Conservation (phyloP, 768 basidiomycete genomes). For the Trametes cubensis region DNA sequence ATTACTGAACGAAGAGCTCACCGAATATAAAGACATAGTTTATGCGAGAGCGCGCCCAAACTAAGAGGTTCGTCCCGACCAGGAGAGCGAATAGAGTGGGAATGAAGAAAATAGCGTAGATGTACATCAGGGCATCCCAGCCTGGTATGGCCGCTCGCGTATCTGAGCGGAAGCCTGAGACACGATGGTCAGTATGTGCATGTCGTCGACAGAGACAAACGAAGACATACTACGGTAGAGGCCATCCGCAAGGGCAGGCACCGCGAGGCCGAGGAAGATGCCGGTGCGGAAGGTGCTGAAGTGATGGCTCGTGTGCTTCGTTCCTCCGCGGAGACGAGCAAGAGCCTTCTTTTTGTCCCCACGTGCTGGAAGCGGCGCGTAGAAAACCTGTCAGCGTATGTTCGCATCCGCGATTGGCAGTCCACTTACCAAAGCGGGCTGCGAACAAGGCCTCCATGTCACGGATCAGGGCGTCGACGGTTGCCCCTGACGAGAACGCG, state of each 20-base stretch:
- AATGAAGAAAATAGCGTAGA: conserved; percentile 76
- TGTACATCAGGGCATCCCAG: conserved; percentile 73
- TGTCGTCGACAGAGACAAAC: too few relatives aligned
- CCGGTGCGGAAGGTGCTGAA: conserved; percentile 78
- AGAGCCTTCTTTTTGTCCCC: conserved; percentile 83
- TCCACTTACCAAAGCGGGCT: conserved; percentile 65
- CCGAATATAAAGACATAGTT: conserved; percentile 96
- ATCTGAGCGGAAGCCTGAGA: conserved; percentile 55
- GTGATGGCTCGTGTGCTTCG: conserved; percentile 60
- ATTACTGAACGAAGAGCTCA: conserved; percentile 29
- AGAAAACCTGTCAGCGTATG: not conserved
- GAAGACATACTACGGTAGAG: conserved; percentile 59
- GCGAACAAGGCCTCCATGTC: conserved; percentile 82
- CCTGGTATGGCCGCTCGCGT: conserved; percentile 59
- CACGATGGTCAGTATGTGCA: not conserved
- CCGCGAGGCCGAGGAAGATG: conserved; percentile 65
- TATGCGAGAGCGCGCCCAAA: conserved; percentile 76
- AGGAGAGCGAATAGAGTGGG: conserved; percentile 77
- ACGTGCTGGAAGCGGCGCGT: conserved; percentile 39
- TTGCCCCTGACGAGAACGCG: conserved; percentile 64
- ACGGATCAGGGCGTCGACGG: conserved; percentile 66
- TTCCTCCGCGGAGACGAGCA: conserved; percentile 59
- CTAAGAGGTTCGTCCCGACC: conserved; percentile 80
- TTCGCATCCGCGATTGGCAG: not conserved
- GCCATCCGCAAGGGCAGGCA: conserved; percentile 70